Percentiles rank a stretch among this genome's conserved stretches.
These are phyloP conservation scores for Martensiomyces pterosporus DNA, from an alignment of 192 early-diverging fungal species.

Conservation along the genomic window DNA sequence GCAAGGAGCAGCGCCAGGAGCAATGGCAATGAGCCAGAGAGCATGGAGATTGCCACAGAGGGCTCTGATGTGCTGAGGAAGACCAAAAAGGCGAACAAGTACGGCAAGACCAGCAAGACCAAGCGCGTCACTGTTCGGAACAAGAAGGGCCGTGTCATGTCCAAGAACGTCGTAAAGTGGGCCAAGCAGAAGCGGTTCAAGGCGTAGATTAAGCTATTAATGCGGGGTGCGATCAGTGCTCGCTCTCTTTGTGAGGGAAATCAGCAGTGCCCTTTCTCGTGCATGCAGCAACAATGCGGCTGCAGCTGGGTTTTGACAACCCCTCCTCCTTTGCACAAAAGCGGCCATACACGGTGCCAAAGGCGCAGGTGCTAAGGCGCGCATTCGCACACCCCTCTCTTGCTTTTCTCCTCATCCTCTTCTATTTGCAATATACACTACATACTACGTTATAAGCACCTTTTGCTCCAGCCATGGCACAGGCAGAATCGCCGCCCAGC, in stretches of 20 bases:
- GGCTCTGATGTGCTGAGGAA: background rate
- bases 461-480: background rate
- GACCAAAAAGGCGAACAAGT: background rate
- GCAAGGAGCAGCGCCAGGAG: background rate
- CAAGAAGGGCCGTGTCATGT: slow-evolving; percentile 31
- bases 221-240: too few species aligned
- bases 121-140: slow-evolving; percentile 16
- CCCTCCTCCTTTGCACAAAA: too few species aligned
- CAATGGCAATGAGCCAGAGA: background rate
- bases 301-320: background rate
- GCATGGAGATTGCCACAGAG: background rate
- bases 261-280: too few species aligned
- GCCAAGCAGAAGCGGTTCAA: slow-evolving; percentile 29
- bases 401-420: background rate
- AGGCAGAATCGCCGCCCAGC: slow-evolving; percentile 8
- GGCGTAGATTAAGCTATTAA: background rate
- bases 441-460: background rate
- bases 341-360: too few species aligned
- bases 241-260: too few species aligned
- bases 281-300: background rate
- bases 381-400: background rate
- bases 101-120: background rate
- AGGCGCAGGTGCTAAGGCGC: background rate
- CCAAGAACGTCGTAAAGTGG: slow-evolving; percentile 20
- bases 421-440: slow-evolving; percentile 1